Conservation (phyloP, 1,284 basidiomycete species). For the Rhizopogon parksii region DNA sequence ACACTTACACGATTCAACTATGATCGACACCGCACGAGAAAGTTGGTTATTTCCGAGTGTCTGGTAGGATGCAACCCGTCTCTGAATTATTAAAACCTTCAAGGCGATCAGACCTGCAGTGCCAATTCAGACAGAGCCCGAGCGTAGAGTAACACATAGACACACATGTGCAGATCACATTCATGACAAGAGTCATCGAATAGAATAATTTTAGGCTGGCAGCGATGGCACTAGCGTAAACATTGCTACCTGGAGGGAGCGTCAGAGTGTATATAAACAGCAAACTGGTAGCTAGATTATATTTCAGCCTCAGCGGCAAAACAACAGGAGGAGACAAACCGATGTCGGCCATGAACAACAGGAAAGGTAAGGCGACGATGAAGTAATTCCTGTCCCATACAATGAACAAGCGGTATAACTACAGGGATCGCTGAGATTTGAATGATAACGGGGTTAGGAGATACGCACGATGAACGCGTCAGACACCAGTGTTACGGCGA, state of each 20-base stretch:
- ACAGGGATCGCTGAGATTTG: background rate
- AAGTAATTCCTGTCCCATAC: conserved; percentile 16
- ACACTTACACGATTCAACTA: conserved; percentile 15
- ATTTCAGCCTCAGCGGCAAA: background rate
- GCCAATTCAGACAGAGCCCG: background rate
- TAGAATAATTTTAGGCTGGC: conserved; percentile 12
- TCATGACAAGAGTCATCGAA: conserved; percentile 15
- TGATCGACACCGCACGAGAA: conserved; percentile 9
- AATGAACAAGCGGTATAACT: conserved; percentile 22
- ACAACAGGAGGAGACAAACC: conserved; percentile 6
- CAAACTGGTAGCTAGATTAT: conserved; percentile 9
- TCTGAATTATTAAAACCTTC: conserved; percentile 15
- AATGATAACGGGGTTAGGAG: too few relatives aligned
- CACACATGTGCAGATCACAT: conserved; percentile 16
- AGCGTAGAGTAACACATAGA: background rate
- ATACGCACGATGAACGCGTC: conserved; percentile 16
- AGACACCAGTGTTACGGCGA: conserved; percentile 14
- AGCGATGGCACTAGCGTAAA: conserved; percentile 8
- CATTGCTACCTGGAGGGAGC: background rate
- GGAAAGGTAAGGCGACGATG: conserved; percentile 7
- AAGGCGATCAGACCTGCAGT: conserved; percentile 14
- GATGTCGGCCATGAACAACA: conserved; percentile 17
- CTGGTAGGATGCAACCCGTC: conserved; percentile 3
- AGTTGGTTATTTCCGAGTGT: background rate
- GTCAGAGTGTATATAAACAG: conserved; percentile 15